Evolutionary conservation across 2,329 filamentous ascomycete species (phyloP), one percentile per base, ranked within the genome.

Genomic region (Nothophoma quercina): DNA sequence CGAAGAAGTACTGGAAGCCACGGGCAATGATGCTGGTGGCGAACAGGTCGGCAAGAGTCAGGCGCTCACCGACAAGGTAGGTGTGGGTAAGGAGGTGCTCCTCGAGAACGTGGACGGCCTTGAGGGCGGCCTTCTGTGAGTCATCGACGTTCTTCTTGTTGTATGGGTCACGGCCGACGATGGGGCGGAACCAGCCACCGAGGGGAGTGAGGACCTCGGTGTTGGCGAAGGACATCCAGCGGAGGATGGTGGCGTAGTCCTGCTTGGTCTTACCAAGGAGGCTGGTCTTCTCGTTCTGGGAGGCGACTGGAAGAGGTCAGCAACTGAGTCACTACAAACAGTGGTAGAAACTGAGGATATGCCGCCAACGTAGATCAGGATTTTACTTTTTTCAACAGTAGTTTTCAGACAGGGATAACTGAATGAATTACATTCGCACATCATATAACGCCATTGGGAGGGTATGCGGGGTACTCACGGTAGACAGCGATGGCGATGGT

Each of bases 191-290:
- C 91, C 91, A 97, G 75, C 78, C 83, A 79, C 83, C 88, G 65
- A 98, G 80, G 63, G 80, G 77, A 62, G 85, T 77, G 65, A 96
- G 83, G 71, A 97, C 77, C 83, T 99, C 93, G 56, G 80, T 77
- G 87, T 98, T 99, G 86, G 89, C 90, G 81, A 88, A 98, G 64
- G 93, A 98, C 88, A 97, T 88, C 95, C 95, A 99, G 81, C 90
- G 91, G 76, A 99, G 85, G 79, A 99, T 99, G 68, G 93, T 93
- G 70, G 95, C 95, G 80, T 98, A 92, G 87, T 99, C 95, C 85
- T 99, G 93, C 89, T 99, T 99, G 82, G 93, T 99, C 89, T 98
- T 98, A 76, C 95, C 95, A 71, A 99, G 88, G 65, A 99, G 92
- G 68, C 92, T 96, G 71, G 95, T 99, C 89, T 98, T 98, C 88